Evolutionary conservation across 2,329 filamentous ascomycete species (phyloP).

Genomic region (Paraconiothyrium brasiliense): DNA sequence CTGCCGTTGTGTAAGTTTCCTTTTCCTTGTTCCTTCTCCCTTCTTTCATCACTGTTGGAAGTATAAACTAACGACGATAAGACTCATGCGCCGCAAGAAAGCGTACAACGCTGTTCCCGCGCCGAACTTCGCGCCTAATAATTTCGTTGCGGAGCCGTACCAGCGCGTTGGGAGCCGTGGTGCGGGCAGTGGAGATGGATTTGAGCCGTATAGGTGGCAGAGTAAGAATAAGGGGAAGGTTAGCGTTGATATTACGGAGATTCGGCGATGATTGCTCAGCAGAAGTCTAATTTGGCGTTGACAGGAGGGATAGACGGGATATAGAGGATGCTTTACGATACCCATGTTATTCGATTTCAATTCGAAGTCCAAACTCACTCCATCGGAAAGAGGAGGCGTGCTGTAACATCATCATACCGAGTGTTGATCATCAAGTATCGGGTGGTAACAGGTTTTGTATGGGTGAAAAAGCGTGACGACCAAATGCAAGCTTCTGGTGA

Average conservation of each 20-base stretch:
- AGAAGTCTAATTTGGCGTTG: not conserved
- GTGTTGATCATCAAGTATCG: no score
- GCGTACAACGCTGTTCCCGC: conserved; percentile 4
- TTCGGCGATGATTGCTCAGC: not conserved
- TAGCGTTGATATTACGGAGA: conserved; percentile 8
- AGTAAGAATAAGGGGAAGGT: conserved; percentile 2
- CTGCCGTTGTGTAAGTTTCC: conserved; percentile 20
- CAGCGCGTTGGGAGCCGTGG: not conserved
- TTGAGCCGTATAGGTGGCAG: conserved; percentile 15
- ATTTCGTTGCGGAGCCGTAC: conserved; percentile 8
- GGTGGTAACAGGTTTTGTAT: no score
- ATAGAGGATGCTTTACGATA: not conserved
- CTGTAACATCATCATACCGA: no score
- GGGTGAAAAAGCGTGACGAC: no score
- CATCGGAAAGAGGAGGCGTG: no score
- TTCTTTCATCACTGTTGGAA: no score
- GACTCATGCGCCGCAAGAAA: conserved; percentile 4
- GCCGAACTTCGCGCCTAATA: conserved; percentile 8
- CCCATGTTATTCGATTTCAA: no score
- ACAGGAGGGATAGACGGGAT: not conserved
- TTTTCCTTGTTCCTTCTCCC: not conserved
- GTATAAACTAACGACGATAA: not conserved
- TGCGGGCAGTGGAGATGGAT: not conserved
- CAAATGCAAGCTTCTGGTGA: no score
- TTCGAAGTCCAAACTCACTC: no score